These are phyloP conservation scores for Neofusicoccum ribis DNA, from an alignment of 2,329 filamentous ascomycete genomes.

Conservation along the genomic window DNA sequence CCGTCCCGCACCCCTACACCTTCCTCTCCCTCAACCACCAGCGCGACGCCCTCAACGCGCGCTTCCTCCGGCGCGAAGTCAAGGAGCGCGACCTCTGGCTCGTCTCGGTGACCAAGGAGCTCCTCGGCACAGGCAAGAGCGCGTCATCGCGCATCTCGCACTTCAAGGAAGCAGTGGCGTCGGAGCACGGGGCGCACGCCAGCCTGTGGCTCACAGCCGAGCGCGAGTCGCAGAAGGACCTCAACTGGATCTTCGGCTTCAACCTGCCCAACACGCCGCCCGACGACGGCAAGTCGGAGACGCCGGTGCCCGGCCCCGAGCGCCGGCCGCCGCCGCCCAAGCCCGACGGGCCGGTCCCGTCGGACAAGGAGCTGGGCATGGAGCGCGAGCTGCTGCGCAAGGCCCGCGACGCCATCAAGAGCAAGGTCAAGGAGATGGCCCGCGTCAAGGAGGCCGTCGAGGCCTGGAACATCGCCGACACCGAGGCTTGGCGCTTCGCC, in stretches of 20 bases:
- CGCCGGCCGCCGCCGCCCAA: slow-evolving; percentile 51
- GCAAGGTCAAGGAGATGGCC: slow-evolving; percentile 34
- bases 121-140: slow-evolving; percentile 64
- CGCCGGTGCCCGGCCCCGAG: slow-evolving; percentile 61
- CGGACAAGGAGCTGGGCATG: slow-evolving; percentile 53
- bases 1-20: slow-evolving; percentile 90
- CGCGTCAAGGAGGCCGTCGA: slow-evolving; percentile 47
- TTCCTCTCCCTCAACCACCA: slow-evolving; percentile 66
- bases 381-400: slow-evolving; percentile 60
- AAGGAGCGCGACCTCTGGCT: slow-evolving; percentile 80
- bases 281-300: slow-evolving; percentile 56
- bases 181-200: slow-evolving; percentile 53
- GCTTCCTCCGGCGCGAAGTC: slow-evolving; percentile 56
- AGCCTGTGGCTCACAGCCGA: slow-evolving; percentile 83
- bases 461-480: slow-evolving; percentile 64
- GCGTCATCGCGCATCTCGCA: slow-evolving; percentile 66
- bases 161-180: slow-evolving; percentile 81
- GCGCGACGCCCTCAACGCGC: slow-evolving; percentile 45
- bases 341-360: slow-evolving; percentile 50
- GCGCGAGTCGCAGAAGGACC: slow-evolving; percentile 60
- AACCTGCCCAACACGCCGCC: slow-evolving; percentile 56
- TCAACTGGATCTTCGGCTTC: slow-evolving; percentile 92
- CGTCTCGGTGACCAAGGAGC: slow-evolving; percentile 65
- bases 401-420: slow-evolving; percentile 46
- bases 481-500: slow-evolving; percentile 75